Conservation (phyloP, 2,329 filamentous ascomycete species). For the Fusarium lateritium region DNA sequence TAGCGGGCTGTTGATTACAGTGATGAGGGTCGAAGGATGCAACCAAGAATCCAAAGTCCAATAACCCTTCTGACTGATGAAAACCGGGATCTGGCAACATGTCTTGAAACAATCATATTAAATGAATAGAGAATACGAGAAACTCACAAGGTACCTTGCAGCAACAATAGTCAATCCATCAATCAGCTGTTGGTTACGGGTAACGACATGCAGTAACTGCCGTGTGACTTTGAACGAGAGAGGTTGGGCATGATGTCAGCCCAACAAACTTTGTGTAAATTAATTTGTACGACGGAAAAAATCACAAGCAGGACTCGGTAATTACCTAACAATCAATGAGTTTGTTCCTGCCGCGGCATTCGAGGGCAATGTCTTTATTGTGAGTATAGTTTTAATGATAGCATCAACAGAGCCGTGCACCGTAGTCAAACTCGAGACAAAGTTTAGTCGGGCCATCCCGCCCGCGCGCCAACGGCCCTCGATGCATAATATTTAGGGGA, state of each 20-base stretch:
- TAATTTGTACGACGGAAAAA: constrained; percentile 21
- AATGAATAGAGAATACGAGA: constrained; percentile 28
- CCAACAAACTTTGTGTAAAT: constrained; percentile 11
- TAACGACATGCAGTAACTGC: constrained; percentile 26
- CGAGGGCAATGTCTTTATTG: not conserved
- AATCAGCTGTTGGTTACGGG: constrained; percentile 30
- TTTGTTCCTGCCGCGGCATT: not conserved
- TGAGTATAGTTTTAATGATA: not conserved
- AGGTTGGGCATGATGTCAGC: constrained; percentile 41
- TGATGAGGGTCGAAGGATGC: not conserved
- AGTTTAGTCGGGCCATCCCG: constrained; percentile 48
- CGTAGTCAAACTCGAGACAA: constrained; percentile 25
- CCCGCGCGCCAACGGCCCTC: constrained; percentile 35
- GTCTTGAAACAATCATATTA: constrained; percentile 7
- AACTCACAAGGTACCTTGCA: constrained; percentile 14
- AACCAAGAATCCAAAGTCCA: not conserved
- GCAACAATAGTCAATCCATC: constrained; percentile 21
- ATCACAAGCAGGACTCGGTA: not conserved
- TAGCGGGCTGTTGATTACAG: not conserved
- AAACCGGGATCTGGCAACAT: constrained; percentile 4
- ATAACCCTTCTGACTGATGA: constrained; percentile 9
- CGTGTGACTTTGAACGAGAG: constrained; percentile 33
- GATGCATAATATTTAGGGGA: constrained; percentile 9
- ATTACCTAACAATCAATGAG: not conserved
- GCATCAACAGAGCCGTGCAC: not conserved